These are phyloP conservation scores for Yamagishiella unicocca DNA, from an alignment of 139 green algal genomes.

Conservation along the genomic window DNA sequence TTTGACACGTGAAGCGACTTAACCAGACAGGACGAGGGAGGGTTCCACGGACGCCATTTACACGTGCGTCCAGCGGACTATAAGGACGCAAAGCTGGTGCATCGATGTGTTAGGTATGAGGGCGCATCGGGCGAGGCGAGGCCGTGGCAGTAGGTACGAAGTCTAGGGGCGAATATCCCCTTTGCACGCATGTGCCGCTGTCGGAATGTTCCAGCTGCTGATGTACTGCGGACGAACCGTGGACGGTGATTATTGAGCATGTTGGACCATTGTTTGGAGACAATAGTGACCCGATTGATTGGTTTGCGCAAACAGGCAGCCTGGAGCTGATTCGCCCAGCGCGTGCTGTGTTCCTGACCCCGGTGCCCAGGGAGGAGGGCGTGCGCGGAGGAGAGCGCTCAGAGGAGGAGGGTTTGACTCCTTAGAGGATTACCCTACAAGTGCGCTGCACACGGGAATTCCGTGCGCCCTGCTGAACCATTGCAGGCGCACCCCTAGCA, in stretches of 20 bases:
- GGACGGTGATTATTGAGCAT: slow-evolving; percentile 8
- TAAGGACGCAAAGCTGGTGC: too few species aligned
- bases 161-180: too few species aligned
- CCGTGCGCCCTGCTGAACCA: slow-evolving; percentile 21
- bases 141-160: too few species aligned
- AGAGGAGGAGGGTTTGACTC: neutral
- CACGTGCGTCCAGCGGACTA: too few species aligned
- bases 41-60: too few species aligned
- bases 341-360: neutral
- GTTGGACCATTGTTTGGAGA: slow-evolving; percentile 14
- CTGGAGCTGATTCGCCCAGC: slow-evolving; percentile 24
- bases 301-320: neutral
- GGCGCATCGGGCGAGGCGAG: too few species aligned
- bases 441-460: slow-evolving; percentile 10
- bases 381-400: neutral
- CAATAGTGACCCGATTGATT: slow-evolving; percentile 16
- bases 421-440: neutral
- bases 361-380: neutral
- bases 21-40: too few species aligned
- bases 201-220: too few species aligned
- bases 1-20: too few species aligned
- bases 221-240: neutral
- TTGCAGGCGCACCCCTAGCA: slow-evolving; percentile 24
- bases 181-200: too few species aligned
- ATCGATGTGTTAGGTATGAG: too few species aligned